phyloP scores from a whole-genome alignment of 2,329 filamentous ascomycete species.

The Pseudocercospora fijiensis region DNA sequence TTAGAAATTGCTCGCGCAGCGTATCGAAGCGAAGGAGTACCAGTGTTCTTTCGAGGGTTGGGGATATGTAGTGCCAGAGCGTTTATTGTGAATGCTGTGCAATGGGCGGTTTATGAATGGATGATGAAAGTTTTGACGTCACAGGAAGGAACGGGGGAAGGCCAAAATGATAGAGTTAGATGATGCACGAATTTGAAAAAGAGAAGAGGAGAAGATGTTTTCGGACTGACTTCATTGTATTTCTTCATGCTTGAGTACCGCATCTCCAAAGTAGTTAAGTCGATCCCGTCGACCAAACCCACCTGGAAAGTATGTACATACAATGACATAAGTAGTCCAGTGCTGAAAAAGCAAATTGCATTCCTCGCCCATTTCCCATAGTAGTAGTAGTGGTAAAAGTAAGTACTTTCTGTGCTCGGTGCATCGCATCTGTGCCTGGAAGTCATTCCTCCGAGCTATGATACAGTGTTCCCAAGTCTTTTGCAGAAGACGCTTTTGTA shows the following conservation, averaged over 20 bases:
- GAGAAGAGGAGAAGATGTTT: background rate
- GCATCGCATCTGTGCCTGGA: background rate
- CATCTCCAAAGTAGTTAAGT: background rate
- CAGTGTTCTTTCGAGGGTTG: conserved; percentile 79
- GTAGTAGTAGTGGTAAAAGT: conserved; percentile 2
- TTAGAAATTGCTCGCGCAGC: conserved; percentile 64
- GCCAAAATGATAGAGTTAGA: background rate
- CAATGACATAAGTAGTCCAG: background rate
- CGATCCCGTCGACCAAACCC: background rate
- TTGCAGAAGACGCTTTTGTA: background rate
- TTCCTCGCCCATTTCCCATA: background rate
- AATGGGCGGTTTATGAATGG: conserved; percentile 87
- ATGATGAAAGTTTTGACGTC: conserved; percentile 60
- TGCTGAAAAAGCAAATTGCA: background rate
- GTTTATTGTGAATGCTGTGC: conserved; percentile 90
- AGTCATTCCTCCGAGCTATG: background rate
- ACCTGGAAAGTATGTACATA: background rate
- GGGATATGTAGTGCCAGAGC: conserved; percentile 80
- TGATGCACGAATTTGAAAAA: background rate
- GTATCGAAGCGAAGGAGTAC: conserved; percentile 68
- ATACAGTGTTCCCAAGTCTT: background rate
- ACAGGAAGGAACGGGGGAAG: too few species aligned
- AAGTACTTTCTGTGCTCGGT: conserved; percentile 1
- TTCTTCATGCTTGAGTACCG: background rate
- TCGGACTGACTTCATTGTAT: background rate